Percentiles rank a stretch among this genome's conserved stretches.
Evolutionary conservation across 768 basidiomycete genomes (phyloP).

Genomic region (Rhodotorula paludigena): DNA sequence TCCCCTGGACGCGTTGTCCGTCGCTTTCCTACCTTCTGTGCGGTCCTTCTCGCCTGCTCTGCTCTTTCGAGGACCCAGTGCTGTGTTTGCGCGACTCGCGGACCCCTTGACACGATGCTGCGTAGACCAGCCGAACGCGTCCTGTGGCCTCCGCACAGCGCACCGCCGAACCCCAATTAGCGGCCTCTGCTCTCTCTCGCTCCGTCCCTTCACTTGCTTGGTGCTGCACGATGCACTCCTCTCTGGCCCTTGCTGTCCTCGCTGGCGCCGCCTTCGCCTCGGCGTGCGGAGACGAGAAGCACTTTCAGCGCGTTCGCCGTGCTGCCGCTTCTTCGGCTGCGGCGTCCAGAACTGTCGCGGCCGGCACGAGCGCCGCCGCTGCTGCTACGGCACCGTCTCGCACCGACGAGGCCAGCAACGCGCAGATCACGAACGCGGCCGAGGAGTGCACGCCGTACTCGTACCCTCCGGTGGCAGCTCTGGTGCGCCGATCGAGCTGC

Average conservation of each 20-base stretch:
- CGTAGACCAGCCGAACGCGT: too few species aligned
- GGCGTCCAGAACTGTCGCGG: not conserved
- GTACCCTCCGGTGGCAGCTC: slow-evolving; percentile 26
- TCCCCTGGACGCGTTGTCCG: too few species aligned
- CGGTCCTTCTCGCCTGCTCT: too few species aligned
- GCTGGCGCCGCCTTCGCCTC: not conserved
- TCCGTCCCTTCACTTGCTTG: not conserved
- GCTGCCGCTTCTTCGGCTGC: not conserved
- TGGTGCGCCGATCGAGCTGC: slow-evolving; percentile 1
- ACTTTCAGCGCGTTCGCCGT: not conserved
- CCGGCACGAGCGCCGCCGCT: not conserved
- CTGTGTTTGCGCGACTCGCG: too few species aligned
- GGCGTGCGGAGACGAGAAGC: not conserved
- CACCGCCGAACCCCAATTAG: too few species aligned
- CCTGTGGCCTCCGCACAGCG: too few species aligned
- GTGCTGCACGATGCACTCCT: not conserved
- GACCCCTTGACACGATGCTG: too few species aligned
- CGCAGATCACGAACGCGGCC: slow-evolving; percentile 20
- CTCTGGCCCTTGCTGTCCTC: not conserved
- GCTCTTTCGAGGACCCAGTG: too few species aligned
- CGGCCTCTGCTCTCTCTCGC: not conserved
- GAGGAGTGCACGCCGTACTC: slow-evolving; percentile 18
- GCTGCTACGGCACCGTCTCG: not conserved
- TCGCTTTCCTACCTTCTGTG: too few species aligned
- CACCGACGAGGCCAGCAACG: slow-evolving; percentile 28